These are phyloP conservation scores for Apophysomyces sp. DNA, from an alignment of 371 early-diverging fungal genomes.

Conservation along the genomic window DNA sequence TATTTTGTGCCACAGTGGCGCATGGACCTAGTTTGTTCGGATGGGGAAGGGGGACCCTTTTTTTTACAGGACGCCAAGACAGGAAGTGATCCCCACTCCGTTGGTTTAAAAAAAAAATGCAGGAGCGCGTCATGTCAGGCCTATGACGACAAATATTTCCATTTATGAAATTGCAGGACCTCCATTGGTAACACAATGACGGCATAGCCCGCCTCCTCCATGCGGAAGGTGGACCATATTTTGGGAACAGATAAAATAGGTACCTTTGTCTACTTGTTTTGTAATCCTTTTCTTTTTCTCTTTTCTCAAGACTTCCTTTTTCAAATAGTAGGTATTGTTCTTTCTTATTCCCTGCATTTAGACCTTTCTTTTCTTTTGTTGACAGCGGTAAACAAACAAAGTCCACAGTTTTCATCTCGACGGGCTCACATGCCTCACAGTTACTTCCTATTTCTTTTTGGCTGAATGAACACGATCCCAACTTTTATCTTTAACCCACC, in stretches of 20 bases:
- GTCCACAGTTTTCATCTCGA: neutral
- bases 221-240: neutral
- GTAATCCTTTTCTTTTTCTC: neutral
- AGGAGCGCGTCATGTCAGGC: neutral
- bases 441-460: neutral
- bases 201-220: neutral
- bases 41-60: neutral
- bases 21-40: neutral
- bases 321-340: neutral
- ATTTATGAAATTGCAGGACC: neutral
- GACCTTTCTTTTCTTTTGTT: neutral
- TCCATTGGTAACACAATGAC: neutral
- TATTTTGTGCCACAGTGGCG: neutral
- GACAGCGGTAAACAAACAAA: neutral
- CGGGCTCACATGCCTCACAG: neutral
- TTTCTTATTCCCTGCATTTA: neutral
- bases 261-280: conserved; percentile 6
- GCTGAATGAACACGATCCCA: neutral
- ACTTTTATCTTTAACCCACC: neutral
- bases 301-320: neutral
- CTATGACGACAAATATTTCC: neutral
- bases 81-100: neutral
- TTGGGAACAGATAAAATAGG: conserved; percentile 8
- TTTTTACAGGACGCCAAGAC: neutral
- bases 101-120: neutral